Conservation (phyloP, 2,329 filamentous ascomycete species). For the Venturia nashicola region DNA sequence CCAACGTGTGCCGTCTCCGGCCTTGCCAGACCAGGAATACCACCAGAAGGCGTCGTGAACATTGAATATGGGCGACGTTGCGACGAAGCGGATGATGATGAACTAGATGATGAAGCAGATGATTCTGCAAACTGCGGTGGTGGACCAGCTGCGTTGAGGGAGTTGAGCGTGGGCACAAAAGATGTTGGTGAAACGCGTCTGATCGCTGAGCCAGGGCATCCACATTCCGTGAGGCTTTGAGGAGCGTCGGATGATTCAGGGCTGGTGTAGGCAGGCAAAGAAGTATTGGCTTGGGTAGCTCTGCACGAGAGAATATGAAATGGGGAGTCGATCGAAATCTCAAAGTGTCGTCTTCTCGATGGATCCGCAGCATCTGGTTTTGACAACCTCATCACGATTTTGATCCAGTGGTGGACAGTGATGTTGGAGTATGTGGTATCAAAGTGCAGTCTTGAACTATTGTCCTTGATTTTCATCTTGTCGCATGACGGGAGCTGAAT, state of each 20-base stretch:
- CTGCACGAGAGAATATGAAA: conserved; percentile 89
- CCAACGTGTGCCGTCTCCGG: conserved; percentile 32
- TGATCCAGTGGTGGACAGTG: conserved; percentile 93
- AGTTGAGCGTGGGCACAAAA: conserved; percentile 45
- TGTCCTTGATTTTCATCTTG: conserved; percentile 63
- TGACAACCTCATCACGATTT: conserved; percentile 90
- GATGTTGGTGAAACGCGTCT: conserved; percentile 36
- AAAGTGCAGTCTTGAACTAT: conserved; percentile 57
- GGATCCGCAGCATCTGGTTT: conserved; percentile 70
- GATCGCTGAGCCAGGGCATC: conserved; percentile 53
- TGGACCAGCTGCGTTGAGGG: conserved; percentile 24
- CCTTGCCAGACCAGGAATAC: conserved; percentile 35
- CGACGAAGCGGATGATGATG: conserved; percentile 14
- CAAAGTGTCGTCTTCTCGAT: conserved; percentile 72
- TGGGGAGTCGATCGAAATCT: conserved; percentile 92
- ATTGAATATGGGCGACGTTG: conserved; percentile 6
- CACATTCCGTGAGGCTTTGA: conserved; percentile 39
- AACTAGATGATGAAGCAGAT: background rate
- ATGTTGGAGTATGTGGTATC: conserved; percentile 92
- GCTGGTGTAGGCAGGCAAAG: conserved; percentile 66
- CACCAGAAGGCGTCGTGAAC: background rate
- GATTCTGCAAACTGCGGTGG: background rate
- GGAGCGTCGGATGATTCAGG: conserved; percentile 28
- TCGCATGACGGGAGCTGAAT: conserved; percentile 84
- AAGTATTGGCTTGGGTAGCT: conserved; percentile 82